Base-by-base conservation (phyloP, 2,329 filamentous ascomycete species). In the Cercospora beticola region DNA sequence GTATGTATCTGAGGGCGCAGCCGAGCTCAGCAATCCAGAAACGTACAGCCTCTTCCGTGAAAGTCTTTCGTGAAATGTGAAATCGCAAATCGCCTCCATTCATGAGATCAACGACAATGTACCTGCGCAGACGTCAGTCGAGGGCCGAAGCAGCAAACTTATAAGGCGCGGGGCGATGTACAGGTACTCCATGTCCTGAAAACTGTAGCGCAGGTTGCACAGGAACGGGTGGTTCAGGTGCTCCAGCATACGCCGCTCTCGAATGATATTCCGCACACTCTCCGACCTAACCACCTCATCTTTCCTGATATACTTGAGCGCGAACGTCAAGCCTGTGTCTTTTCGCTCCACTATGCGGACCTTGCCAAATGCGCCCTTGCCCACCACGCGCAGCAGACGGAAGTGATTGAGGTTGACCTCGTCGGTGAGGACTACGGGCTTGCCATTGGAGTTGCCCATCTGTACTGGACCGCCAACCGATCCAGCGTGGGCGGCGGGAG, bases 101-200 rank as follows among this genome's bases (percentile, higher is more conserved):
- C 95, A 99, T 99, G 69, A 99, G 83, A 82, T 99, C 95, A 71
- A 99, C 93, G 64, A 99, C 94, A 65, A 99, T 89, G 80, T 99
- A 92, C 77, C 89, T 91, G 78, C 21, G 43, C 33, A 30, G 12
- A 62, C 56, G 57, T 71, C 68, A 73, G 69, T 63, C n/a, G 56
- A 43, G 60, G n/a, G 58, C 30, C 74, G 79, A 72, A 81, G 75
- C 67, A 30, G 54, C 36, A 60, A n/a, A 10, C 7, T 5, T 49
- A 23, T 40, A 28, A n/a, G 21, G 31, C 31, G 36, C 28, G 14
- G 33, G 9, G 30, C 18, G 30, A 40, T 33, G 77, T 85, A 97
- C 93, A 99, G 91, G 82, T 99, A 99, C 81, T 99, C 95, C 76
- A 98, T 93, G 81, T 99, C 95, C 82, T 99, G 95, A 79, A 99